Conservation (phyloP, 2,329 filamentous ascomycete genomes). For the Ascocoryne sarcoides region DNA sequence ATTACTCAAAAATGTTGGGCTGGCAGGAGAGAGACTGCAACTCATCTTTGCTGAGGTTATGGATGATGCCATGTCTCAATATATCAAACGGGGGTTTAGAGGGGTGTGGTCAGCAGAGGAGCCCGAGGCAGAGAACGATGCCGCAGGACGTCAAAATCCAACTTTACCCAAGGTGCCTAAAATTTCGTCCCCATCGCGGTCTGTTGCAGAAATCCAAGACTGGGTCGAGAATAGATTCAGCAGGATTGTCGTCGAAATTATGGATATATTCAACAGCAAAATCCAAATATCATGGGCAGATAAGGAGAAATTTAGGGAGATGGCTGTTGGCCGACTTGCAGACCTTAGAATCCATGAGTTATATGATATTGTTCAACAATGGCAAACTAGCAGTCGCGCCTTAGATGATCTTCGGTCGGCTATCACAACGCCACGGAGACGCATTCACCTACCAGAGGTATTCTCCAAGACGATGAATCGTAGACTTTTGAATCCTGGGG, state of each 20-base stretch:
- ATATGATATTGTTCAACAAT: slow-evolving; percentile 70
- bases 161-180: slow-evolving; percentile 24
- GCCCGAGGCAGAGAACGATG: neutral
- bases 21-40: slow-evolving; percentile 62
- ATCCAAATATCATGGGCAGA: slow-evolving; percentile 42
- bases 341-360: slow-evolving; percentile 61
- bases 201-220: slow-evolving; percentile 49
- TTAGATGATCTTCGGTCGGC: slow-evolving; percentile 66
- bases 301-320: slow-evolving; percentile 61
- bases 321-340: slow-evolving; percentile 59
- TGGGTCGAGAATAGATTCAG: slow-evolving; percentile 64
- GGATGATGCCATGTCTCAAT: slow-evolving; percentile 54
- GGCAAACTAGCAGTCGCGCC: slow-evolving; percentile 63
- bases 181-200: slow-evolving; percentile 38
- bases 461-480: slow-evolving; percentile 59
- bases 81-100: slow-evolving; percentile 52
- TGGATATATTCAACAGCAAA: slow-evolving; percentile 32
- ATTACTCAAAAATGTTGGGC: slow-evolving; percentile 53
- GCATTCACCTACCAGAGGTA: slow-evolving; percentile 59
- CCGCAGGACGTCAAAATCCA: slow-evolving; percentile 14
- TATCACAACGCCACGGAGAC: slow-evolving; percentile 58
- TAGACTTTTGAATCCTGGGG: slow-evolving; percentile 64
- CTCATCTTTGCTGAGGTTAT: slow-evolving; percentile 64
- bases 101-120: slow-evolving; percentile 44
- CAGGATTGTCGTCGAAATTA: slow-evolving; percentile 53